These are phyloP conservation scores for Ogataea hybrid DNA, from an alignment of 1,139 yeast species.

Conservation along the genomic window DNA sequence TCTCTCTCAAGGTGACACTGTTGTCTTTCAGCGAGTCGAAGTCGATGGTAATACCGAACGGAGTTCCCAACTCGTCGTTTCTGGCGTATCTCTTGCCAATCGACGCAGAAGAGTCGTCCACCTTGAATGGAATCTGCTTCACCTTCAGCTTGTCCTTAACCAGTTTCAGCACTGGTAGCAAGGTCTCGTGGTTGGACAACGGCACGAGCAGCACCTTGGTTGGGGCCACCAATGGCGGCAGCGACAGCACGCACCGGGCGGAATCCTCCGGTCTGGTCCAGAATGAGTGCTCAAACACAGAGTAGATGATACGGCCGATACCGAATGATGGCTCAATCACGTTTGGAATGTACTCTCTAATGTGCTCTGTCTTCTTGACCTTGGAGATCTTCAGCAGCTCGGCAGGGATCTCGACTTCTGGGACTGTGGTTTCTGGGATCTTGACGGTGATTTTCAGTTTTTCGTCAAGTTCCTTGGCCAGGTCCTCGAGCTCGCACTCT, in stretches of 20 bases:
- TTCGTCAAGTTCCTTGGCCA: constrained; percentile 63
- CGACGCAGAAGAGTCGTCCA: constrained; percentile 96
- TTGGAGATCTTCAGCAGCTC: constrained; percentile 73
- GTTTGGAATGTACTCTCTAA: constrained; percentile 94
- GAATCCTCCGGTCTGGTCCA: constrained; percentile 94
- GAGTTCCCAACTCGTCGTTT: constrained; percentile 99
- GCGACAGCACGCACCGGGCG: constrained; percentile 74
- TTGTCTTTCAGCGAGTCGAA: constrained; percentile 90
- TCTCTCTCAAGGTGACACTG: constrained; percentile 94
- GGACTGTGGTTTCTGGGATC: constrained; percentile 27
- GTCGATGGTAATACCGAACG: constrained; percentile 97
- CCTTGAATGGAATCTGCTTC: constrained; percentile 89
- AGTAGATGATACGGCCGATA: constrained; percentile 94
- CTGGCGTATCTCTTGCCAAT: constrained; percentile 99
- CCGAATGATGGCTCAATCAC: constrained; percentile 99
- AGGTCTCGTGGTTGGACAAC: constrained; percentile 77
- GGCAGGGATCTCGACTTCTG: constrained; percentile 57
- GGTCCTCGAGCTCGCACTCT: constrained; percentile 81
- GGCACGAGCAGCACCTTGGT: constrained; percentile 97
- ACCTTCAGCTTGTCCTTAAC: constrained; percentile 70
- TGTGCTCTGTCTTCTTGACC: constrained; percentile 79
- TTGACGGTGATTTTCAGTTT: constrained; percentile 66
- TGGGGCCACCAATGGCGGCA: constrained; percentile 97
- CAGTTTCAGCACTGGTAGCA: constrained; percentile 71
- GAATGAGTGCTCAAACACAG: constrained; percentile 91